Evolutionary conservation across 129 eudicot species (phyloP), one percentile per base, ranked within the genome.

Genomic region (Logfia minima): DNA sequence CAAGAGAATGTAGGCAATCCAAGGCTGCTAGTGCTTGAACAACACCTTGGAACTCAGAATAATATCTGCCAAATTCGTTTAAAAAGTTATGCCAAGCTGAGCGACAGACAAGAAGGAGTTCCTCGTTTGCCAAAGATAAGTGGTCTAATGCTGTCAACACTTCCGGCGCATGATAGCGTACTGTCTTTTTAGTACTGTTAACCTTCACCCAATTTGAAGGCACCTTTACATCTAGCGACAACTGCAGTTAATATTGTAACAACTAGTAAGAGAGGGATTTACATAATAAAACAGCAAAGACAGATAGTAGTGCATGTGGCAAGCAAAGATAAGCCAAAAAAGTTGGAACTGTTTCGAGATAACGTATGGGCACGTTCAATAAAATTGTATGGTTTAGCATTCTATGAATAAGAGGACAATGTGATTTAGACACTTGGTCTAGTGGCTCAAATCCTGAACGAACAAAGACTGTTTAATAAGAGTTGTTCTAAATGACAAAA

Each of bases 111-210:
- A 91, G 56, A 66, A 79, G 80, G 39, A 91, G 93, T 78, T 89
- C 89, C 79, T 94, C 99, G 18, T 80, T 91, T 37, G 90, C 93
- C 79, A 94, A 80, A 37, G 88, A 77, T 53, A 94, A 71, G 45
- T 89, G 89, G 65, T 91, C 97, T 78, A 94, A 79, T 16, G 93
- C 90, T 31, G 76, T 76, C 79, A 87, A 81, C 21, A 94, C 99
- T 85, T 94, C 97, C 28, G 99, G 97, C 18, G 99, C 88, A 79
- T 94, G 99, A 79, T 94, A 94, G 52, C 99, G 91, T 86, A 89
- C 80, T 53, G 96, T 75, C 85, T 94, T 94, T 82, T 94, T 94
- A 3, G 99, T 94, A 83, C 99, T 91, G 85, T 87, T 94, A 61
- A 91, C 92, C 80, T 91, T 94, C 85, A 94, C 93, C 99, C 99